Percentiles rank a stretch among this genome's conserved stretches.
Conservation (phyloP, 768 basidiomycete genomes). For the Chalciporus piperatus region DNA sequence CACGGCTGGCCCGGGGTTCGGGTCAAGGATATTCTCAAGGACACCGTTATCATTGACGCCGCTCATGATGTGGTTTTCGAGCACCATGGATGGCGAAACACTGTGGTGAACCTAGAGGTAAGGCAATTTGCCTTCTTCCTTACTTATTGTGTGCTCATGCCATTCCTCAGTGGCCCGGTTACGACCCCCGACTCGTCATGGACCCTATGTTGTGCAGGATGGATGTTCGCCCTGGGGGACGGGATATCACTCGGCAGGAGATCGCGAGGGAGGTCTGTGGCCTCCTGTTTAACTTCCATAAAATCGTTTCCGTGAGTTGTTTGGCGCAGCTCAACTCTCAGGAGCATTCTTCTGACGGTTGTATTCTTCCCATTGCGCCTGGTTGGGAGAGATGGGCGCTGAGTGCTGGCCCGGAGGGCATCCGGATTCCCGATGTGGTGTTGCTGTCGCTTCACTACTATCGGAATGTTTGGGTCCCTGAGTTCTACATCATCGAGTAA, state of each 20-base stretch:
- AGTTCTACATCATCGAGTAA: slow-evolving; percentile 27
- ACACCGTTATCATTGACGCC: slow-evolving; percentile 11
- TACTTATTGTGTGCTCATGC: slow-evolving; percentile 1
- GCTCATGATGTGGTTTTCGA: slow-evolving; percentile 17
- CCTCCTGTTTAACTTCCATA: slow-evolving; percentile 10
- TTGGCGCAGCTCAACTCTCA: too few relatives aligned
- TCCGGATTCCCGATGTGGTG: slow-evolving; percentile 14
- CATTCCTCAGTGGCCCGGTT: slow-evolving; percentile 24
- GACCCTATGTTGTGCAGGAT: slow-evolving; percentile 15
- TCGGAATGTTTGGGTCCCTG: slow-evolving; percentile 25
- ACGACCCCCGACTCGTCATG: background rate
- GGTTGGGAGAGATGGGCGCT: slow-evolving; percentile 23
- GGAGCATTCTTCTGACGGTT: background rate
- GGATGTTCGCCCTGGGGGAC: slow-evolving; percentile 2
- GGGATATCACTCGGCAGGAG: slow-evolving; percentile 19
- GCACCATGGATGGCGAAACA: slow-evolving; percentile 19
- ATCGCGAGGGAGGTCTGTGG: slow-evolving; percentile 17
- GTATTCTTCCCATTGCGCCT: background rate
- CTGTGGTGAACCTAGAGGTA: slow-evolving; percentile 21
- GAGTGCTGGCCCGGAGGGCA: slow-evolving; percentile 10
- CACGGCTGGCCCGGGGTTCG: slow-evolving; percentile 20
- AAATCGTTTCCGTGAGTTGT: slow-evolving; percentile 6
- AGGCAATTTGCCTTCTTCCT: background rate
- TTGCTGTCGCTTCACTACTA: slow-evolving; percentile 28
- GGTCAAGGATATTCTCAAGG: slow-evolving; percentile 13